Conservation (phyloP, 345 rosid species). For the Zanthoxylum bungeanum region DNA sequence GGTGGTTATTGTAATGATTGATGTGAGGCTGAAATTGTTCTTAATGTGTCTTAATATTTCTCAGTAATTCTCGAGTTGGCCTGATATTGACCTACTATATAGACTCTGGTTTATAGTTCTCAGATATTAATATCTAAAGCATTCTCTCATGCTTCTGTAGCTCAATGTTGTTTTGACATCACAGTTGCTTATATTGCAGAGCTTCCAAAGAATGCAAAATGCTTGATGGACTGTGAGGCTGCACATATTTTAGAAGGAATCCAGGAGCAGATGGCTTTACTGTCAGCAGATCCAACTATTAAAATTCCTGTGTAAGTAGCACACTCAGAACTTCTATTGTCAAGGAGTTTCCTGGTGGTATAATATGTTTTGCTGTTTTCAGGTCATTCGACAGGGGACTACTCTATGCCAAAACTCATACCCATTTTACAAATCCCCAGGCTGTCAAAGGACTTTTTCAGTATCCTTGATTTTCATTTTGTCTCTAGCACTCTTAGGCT, state of each 20-base stretch:
- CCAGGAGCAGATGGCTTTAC: constrained; percentile 70
- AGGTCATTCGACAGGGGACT: constrained; percentile 76
- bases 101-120: background rate
- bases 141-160: background rate
- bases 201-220: constrained; percentile 67
- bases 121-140: background rate
- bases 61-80: background rate
- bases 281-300: constrained; percentile 74
- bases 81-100: background rate
- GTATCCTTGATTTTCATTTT: constrained; percentile 63
- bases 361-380: constrained; percentile 24
- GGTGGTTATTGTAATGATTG: background rate
- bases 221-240: constrained; percentile 91
- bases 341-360: constrained; percentile 10
- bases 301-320: constrained; percentile 74
- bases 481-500: background rate
- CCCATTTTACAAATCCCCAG: constrained; percentile 49
- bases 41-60: background rate
- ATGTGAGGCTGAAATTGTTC: background rate
- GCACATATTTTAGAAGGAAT: constrained; percentile 58
- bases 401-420: constrained; percentile 48
- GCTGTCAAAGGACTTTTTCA: constrained; percentile 64
- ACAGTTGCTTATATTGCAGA: constrained; percentile 35
- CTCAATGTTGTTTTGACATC: background rate
- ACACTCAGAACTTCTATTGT: constrained; percentile 1